phyloP scores from a whole-genome alignment of 2,329 filamentous ascomycete genomes.

The Akanthomyces muscarius region DNA sequence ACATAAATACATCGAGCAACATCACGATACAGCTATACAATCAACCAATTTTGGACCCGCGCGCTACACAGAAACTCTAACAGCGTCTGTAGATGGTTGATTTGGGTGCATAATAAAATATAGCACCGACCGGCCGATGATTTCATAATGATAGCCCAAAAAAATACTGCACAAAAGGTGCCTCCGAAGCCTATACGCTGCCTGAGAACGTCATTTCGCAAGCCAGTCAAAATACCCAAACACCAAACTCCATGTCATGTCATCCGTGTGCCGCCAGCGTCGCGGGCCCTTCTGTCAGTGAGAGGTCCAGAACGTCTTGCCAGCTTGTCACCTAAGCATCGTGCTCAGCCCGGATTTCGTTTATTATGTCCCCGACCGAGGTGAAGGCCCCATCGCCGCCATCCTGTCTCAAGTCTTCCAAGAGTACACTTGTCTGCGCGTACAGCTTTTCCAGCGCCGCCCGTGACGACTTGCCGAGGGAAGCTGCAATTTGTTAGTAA shows the following conservation, averaged over 20 bases:
- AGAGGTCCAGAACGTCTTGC: not conserved
- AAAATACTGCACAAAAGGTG: not conserved
- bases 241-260: constrained; percentile 11
- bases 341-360: constrained; percentile 35
- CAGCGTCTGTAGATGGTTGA: not conserved
- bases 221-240: not conserved
- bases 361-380: constrained; percentile 51
- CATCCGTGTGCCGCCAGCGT: not conserved
- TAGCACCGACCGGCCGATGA: not conserved
- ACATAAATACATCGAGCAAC: not conserved
- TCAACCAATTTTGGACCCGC: not conserved
- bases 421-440: constrained; percentile 78
- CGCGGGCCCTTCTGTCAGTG: not conserved
- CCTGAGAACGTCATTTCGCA: not conserved
- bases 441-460: constrained; percentile 82
- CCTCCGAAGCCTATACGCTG: not conserved
- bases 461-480: constrained; percentile 81
- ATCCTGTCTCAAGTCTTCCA: constrained; percentile 76
- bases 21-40: not conserved
- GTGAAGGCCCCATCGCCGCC: constrained; percentile 82
- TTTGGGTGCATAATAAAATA: not conserved
- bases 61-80: not conserved
- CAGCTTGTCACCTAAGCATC: not conserved
- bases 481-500: constrained; percentile 53
- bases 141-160: not conserved